These are phyloP conservation scores for Colletotrichum echinochloae DNA, from an alignment of 2,329 filamentous ascomycete genomes.

Conservation along the genomic window DNA sequence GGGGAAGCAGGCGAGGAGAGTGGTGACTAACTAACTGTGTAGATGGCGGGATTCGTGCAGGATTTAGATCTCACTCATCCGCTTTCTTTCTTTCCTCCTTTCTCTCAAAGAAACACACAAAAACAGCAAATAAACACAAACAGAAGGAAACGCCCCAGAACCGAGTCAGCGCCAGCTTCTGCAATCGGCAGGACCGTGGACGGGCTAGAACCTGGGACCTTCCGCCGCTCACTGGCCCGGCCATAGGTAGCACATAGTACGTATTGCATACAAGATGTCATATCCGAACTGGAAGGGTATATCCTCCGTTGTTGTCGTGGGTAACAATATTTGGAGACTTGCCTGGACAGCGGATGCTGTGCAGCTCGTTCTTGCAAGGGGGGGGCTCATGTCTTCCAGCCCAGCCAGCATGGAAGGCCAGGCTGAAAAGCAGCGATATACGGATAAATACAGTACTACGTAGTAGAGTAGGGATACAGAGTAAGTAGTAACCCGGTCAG, in stretches of 20 bases:
- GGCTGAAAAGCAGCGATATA: not conserved
- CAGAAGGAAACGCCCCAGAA: not conserved
- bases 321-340: slow-evolving; percentile 32
- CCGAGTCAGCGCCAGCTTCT: slow-evolving; percentile 36
- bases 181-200: slow-evolving; percentile 31
- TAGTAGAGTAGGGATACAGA: not conserved
- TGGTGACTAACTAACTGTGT: not conserved
- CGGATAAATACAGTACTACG: not conserved
- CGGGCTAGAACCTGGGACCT: not conserved
- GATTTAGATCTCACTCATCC: not conserved
- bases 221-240: slow-evolving; percentile 15
- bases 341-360: slow-evolving; percentile 30
- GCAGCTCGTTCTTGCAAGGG: slow-evolving; percentile 27
- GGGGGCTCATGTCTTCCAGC: not conserved
- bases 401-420: slow-evolving; percentile 10
- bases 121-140: slow-evolving; percentile 5
- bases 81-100: not conserved
- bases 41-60: not conserved
- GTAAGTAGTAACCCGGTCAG: not conserved
- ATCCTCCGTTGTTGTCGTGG: slow-evolving; percentile 31
- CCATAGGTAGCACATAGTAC: slow-evolving; percentile 2
- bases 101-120: slow-evolving; percentile 18
- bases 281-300: slow-evolving; percentile 35
- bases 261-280: slow-evolving; percentile 21
- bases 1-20: not conserved